phyloP scores from a whole-genome alignment of 176 grass and related monocot species.

The Triticum dicoccoides region DNA sequence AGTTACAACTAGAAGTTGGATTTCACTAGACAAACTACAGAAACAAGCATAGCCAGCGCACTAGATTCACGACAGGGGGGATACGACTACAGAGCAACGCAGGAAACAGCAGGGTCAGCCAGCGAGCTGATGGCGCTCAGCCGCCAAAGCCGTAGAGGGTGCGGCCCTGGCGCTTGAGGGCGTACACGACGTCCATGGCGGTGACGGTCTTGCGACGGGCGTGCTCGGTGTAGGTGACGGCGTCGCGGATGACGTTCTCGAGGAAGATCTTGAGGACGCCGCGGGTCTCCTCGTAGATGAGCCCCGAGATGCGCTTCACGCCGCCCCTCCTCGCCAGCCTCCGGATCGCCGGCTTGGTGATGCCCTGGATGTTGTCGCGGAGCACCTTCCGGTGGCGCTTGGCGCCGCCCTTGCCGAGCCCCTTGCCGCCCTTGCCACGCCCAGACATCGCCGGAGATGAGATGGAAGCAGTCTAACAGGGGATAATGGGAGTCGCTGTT shows the following conservation, averaged over 20 bases:
- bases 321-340: constrained; percentile 73
- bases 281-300: constrained; percentile 96
- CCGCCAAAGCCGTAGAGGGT: constrained; percentile 91
- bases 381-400: constrained; percentile 89
- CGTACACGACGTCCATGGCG: constrained; percentile 97
- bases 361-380: constrained; percentile 94
- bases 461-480: not conserved
- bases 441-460: constrained; percentile 56
- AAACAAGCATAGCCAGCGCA: not conserved
- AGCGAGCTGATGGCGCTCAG: not conserved
- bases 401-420: constrained; percentile 77
- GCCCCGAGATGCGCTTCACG: constrained; percentile 89
- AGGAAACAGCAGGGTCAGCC: constrained; percentile 20
- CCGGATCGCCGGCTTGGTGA: constrained; percentile 91
- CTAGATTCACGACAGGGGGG: not conserved
- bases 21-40: not conserved
- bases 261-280: constrained; percentile 99
- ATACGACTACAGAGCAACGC: too few relatives aligned
- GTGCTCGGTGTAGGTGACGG: constrained; percentile 94
- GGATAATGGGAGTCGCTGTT: not conserved
- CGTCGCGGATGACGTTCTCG: constrained; percentile 96
- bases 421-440: constrained; percentile 85
- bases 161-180: constrained; percentile 90
- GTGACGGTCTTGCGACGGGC: constrained; percentile 93
- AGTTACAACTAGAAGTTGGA: constrained; percentile 5